Base-by-base conservation (phyloP, 129 eudicot genomes). In the Tagetes patula region DNA sequence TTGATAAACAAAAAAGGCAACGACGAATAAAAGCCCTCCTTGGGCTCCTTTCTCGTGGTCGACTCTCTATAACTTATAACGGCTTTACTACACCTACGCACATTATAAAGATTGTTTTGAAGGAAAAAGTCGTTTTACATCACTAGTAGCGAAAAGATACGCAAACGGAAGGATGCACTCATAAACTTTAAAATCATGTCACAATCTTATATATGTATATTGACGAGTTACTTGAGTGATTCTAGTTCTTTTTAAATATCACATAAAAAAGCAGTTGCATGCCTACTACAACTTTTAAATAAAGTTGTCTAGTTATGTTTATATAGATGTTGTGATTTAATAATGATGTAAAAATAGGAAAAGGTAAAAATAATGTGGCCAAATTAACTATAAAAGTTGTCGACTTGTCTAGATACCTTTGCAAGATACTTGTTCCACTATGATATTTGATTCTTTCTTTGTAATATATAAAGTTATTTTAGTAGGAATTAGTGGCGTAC, bases 341-440 rank as follows among this genome's bases (percentile, higher is more conserved):
- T 12, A 43, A n/a, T 11, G 13, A 20, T 39, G 14, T 42, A 40
- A 34, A 39, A 20, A 73, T 12, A 3, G 2, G 43, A 14, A 59
- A 72, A 46, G 47, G 42, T 60, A 34, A 11, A 45, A 45, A 45
- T n/a, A n/a, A 45, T 43, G 45, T 8, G 45, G 33, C 69, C 32
- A 60, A 59, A 43, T 70, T 3, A 53, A 52, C 48, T 71, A 71
- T 27, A 72, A 62, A 63, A 40, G 78, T 48, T 48, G 70, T 47
- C 27, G 65, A 27, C 14, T 62, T 74, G 52, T 74, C 71, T 49
- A 27, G 30, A 20, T 62, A 14, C 39, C 48, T 60, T 34, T 31
- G 5, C 62, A 3, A 40, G 43, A 6, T 40, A 3, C 3, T 3
- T 40, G 43, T 40, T 40, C 3, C 43, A 40, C 43, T 40, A 40